Base-by-base conservation (phyloP, 768 basidiomycete species). In the Gloeostereum incarnatum region DNA sequence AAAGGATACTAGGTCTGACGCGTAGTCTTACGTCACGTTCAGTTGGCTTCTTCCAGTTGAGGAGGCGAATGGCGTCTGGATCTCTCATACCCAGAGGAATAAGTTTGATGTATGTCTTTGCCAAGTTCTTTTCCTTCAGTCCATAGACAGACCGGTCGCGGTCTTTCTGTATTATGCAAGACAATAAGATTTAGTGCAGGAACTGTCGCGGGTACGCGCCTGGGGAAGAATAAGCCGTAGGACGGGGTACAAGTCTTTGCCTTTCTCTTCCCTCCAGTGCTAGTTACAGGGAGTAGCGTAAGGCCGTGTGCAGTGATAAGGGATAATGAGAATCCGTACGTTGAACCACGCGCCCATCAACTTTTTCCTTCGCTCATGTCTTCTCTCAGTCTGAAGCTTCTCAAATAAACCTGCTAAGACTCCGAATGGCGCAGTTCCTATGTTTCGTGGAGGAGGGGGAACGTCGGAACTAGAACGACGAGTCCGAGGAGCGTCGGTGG, bases 91-190 rank as follows among this genome's bases (percentile, higher is more conserved):
- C 82, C 2, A 99, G 66, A 1, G 87, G 88, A 24, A 98, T 84
- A 2, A 93, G 71, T 44, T 84, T 81, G 62, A 94, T 89, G 54
- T 93, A 96, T 7, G 77, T 78, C 58, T 92, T 97, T 4, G 92
- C 93, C 2, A 99, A 63, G 53, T 85, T 87, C 61, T 85, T 86
- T 64, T 99, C 96, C 56, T 99, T 99, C 47, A 96, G 59, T 10
- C 91, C 88, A 57, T 98, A 99, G 0, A 92, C 81, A 0, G 88
- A 75, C 38, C 96, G 78, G 45, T 97, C 90, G 23, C 83, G 73
- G 55, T 98, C 96, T 75, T 96, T 88, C 91, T 98, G 56, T 16
- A 3, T 34, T 2, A 3, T 45, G 14, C 18, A 6, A 26, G n/a
- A n/a, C 38, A 25, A 23, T 10, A 10, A 1, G 2, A 17, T 23